A percentile compares a stretch with the other conserved stretches of the same genome.
phyloP scores from a whole-genome alignment of 1,139 yeast species.

The Hansenula sp. region DNA sequence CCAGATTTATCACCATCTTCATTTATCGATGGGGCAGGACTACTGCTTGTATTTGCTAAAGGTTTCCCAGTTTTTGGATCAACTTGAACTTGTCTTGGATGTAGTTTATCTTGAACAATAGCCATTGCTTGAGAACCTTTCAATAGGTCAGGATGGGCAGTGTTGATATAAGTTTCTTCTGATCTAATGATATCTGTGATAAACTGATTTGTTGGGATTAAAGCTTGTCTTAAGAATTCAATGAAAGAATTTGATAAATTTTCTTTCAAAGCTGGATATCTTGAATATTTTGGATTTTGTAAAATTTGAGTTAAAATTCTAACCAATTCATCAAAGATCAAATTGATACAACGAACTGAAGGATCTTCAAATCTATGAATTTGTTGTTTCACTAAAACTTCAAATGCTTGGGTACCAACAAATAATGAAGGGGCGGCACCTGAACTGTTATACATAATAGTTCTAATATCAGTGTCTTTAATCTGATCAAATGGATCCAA shows the following conservation, averaged over 20 bases:
- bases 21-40: conserved; percentile 28
- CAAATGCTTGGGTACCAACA: conserved; percentile 97
- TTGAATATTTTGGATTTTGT: conserved; percentile 72
- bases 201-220: conserved; percentile 81
- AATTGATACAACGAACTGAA: conserved; percentile 77
- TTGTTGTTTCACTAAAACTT: conserved; percentile 93
- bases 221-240: conserved; percentile 73
- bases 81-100: conserved; percentile 78
- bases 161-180: conserved; percentile 92
- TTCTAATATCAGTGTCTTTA: conserved; percentile 93
- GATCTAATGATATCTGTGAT: conserved; percentile 77
- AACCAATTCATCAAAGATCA: conserved; percentile 91
- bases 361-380: conserved; percentile 95
- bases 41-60: conserved; percentile 35
- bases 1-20: conserved; percentile 43
- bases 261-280: conserved; percentile 90
- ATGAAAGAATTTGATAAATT: conserved; percentile 78
- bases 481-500: conserved; percentile 97
- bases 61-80: conserved; percentile 95
- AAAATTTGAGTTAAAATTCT: conserved; percentile 85
- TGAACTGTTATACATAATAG: conserved; percentile 95
- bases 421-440: conserved; percentile 97
- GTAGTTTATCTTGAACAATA: conserved; percentile 86
- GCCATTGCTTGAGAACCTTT: conserved; percentile 96
- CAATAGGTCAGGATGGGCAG: conserved; percentile 95